These are phyloP conservation scores for Colletotrichum scovillei DNA, from an alignment of 2,329 filamentous ascomycete species.

Conservation along the genomic window DNA sequence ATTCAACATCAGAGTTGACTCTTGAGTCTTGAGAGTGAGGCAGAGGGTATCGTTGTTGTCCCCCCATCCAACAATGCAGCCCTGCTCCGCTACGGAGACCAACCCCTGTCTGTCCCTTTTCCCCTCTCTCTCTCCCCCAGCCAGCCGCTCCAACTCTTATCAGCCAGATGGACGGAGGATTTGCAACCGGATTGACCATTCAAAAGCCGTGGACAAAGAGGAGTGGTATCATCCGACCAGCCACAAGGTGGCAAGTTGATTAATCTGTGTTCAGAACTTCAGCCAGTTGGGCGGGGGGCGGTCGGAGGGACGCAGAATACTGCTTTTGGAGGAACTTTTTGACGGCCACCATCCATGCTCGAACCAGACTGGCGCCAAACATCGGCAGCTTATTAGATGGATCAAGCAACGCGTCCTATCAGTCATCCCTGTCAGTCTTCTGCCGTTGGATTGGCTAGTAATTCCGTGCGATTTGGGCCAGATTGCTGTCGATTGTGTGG, in stretches of 20 bases:
- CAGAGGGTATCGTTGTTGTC: not conserved
- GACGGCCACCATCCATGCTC: not conserved
- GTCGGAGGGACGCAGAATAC: not conserved
- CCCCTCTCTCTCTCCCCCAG: not conserved
- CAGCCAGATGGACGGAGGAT: not conserved
- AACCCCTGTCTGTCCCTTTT: not conserved
- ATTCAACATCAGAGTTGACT: not conserved
- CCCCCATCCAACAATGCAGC: not conserved
- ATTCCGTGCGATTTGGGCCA: not conserved
- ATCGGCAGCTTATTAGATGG: conserved; percentile 29
- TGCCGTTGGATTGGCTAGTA: conserved; percentile 1
- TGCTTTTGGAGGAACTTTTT: conserved; percentile 29
- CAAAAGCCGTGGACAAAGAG: not conserved
- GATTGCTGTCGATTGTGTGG: conserved; percentile 6
- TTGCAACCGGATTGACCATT: conserved; percentile 7
- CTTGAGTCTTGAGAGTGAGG: not conserved
- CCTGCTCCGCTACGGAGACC: not conserved
- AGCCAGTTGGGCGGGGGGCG: not conserved
- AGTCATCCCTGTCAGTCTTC: not conserved
- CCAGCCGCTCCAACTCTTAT: conserved; percentile 6
- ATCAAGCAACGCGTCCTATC: conserved; percentile 13
- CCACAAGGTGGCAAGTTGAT: conserved; percentile 22
- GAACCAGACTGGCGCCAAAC: not conserved
- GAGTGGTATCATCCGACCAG: conserved; percentile 17
- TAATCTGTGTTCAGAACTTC: not conserved